These are phyloP conservation scores for Cucumis cinereus DNA, from an alignment of 306 rosid species.

Conservation along the genomic window DNA sequence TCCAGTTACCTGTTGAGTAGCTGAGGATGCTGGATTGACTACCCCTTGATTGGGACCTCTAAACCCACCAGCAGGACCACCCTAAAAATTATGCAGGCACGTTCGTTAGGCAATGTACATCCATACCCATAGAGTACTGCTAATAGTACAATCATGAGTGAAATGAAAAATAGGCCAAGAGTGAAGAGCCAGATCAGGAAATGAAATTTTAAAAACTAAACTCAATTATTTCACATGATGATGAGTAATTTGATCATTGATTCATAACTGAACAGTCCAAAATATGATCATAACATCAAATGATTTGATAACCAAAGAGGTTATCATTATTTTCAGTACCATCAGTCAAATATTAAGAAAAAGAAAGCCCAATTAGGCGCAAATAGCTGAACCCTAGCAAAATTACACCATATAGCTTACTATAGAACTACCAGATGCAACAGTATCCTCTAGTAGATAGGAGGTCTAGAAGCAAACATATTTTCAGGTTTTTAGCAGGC, in stretches of 20 bases:
- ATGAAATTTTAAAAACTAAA: neutral
- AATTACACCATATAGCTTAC: neutral
- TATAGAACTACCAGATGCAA: neutral
- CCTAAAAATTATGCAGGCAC: conserved; percentile 29
- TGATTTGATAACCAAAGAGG: neutral
- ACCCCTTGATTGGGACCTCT: conserved; percentile 33
- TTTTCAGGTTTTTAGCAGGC: neutral
- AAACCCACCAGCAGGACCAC: conserved; percentile 37
- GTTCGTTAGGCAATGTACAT: neutral
- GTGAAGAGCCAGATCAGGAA: neutral
- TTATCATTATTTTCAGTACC: neutral
- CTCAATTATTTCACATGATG: neutral
- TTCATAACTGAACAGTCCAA: neutral
- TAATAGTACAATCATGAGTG: neutral
- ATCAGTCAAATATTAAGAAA: neutral
- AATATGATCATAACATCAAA: neutral
- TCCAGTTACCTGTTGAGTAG: conserved; percentile 34
- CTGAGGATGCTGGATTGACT: conserved; percentile 25
- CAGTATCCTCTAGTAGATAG: neutral
- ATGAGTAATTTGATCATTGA: neutral
- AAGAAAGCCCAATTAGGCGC: neutral
- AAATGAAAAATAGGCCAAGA: neutral
- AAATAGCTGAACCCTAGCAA: neutral
- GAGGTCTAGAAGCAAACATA: neutral
- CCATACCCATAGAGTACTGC: neutral